These are phyloP conservation scores for Spergularia bocconei DNA, from an alignment of 148 eudicot genomes.

Conservation along the genomic window DNA sequence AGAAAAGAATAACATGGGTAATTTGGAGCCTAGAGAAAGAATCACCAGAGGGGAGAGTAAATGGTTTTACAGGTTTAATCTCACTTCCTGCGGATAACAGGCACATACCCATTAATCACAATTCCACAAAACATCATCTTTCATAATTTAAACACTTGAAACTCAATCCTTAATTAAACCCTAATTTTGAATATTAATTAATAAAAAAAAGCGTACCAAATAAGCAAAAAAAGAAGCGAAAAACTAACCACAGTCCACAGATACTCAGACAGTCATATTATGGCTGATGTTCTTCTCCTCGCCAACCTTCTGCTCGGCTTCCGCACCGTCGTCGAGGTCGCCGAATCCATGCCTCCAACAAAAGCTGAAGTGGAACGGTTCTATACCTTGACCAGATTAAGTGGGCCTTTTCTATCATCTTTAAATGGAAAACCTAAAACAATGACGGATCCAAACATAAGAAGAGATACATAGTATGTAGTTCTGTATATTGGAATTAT, in stretches of 20 bases:
- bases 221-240: not conserved
- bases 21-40: slow-evolving; percentile 55
- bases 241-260: slow-evolving; percentile 39
- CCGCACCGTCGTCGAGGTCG: too few species aligned
- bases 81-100: slow-evolving; percentile 47
- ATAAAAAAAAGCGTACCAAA: not conserved
- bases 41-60: slow-evolving; percentile 39
- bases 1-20: slow-evolving; percentile 55
- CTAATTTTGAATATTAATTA: not conserved
- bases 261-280: too few species aligned
- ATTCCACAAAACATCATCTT: not conserved
- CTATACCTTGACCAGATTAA: too few species aligned
- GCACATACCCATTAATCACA: not conserved
- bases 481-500: too few species aligned
- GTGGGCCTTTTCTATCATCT: too few species aligned
- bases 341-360: too few species aligned
- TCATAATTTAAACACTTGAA: not conserved
- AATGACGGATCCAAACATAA: too few species aligned
- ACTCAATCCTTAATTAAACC: not conserved
- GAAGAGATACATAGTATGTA: too few species aligned
- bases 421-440: too few species aligned
- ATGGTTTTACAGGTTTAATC: slow-evolving; percentile 70
- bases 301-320: too few species aligned
- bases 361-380: too few species aligned
- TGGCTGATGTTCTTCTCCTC: too few species aligned